Conservation (phyloP, 2,329 filamentous ascomycete genomes). For the Colletotrichum orbiculare region DNA sequence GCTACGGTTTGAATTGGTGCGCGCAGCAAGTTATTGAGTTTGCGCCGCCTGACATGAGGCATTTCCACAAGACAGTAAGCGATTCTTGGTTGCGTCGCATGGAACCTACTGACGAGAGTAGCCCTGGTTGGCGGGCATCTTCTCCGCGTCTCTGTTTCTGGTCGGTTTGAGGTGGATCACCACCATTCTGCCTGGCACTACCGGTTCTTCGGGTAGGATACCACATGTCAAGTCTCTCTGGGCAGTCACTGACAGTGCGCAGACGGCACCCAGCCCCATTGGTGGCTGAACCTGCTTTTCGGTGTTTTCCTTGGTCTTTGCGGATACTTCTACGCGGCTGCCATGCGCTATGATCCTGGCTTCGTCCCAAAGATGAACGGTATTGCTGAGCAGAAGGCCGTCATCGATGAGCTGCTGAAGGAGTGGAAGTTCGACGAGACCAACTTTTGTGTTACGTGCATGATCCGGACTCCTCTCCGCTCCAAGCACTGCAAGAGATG, state of each 20-base stretch:
- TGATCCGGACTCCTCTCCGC: slow-evolving; percentile 90
- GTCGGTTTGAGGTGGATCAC: slow-evolving; percentile 81
- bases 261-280: slow-evolving; percentile 74
- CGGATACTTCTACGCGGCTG: slow-evolving; percentile 85
- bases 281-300: slow-evolving; percentile 85
- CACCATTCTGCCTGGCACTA: slow-evolving; percentile 69
- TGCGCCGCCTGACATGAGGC: slow-evolving; percentile 88
- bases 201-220: slow-evolving; percentile 63
- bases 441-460: slow-evolving; percentile 94
- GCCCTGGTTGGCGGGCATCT: slow-evolving; percentile 95
- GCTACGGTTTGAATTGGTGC: slow-evolving; percentile 79
- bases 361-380: slow-evolving; percentile 92
- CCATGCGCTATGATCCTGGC: slow-evolving; percentile 90
- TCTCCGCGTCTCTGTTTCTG: slow-evolving; percentile 86
- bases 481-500: slow-evolving; percentile 97
- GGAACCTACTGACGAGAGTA: slow-evolving; percentile 49
- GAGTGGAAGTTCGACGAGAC: slow-evolving; percentile 92
- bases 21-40: slow-evolving; percentile 83
- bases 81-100: slow-evolving; percentile 14
- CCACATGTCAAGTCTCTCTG: not conserved
- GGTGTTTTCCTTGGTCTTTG: slow-evolving; percentile 72
- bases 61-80: slow-evolving; percentile 87
- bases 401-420: slow-evolving; percentile 87
- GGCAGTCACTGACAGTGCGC: slow-evolving; percentile 44
- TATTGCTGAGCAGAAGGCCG: slow-evolving; percentile 87